phyloP scores from a whole-genome alignment of 2,329 filamentous ascomycete species.

The Epichloe festucae region DNA sequence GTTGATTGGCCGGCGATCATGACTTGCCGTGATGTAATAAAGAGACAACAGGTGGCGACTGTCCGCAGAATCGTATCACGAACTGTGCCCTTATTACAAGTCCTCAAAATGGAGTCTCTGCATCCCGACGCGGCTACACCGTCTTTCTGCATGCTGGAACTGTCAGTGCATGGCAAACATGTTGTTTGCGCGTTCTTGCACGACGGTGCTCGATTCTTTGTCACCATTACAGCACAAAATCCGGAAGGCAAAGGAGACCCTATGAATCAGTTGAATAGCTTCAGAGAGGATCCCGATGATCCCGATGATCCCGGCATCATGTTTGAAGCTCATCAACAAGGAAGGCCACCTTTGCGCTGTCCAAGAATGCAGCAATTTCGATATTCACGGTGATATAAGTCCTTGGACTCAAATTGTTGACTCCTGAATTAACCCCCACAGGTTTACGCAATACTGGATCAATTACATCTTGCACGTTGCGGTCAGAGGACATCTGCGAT shows the following conservation, averaged over 20 bases:
- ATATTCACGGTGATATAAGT: constrained; percentile 3
- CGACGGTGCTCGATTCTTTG: constrained; percentile 5
- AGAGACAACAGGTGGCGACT: no score
- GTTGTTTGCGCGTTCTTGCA: constrained; percentile 5
- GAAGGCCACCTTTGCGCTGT: constrained; percentile 1
- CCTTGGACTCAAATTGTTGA: constrained; percentile 6
- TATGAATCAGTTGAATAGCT: constrained; percentile 3
- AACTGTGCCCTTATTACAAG: no score
- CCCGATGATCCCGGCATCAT: constrained; percentile 3
- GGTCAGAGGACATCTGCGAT: no score
- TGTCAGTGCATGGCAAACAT: no score
- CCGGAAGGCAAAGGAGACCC: constrained; percentile 5
- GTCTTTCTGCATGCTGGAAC: no score
- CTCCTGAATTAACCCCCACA: background rate
- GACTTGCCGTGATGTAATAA: no score
- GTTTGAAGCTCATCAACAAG: constrained; percentile 5
- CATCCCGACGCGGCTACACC: no score
- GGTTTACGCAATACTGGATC: background rate
- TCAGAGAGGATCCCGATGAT: constrained; percentile 4
- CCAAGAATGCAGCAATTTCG: constrained; percentile 4
- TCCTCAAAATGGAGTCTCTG: no score
- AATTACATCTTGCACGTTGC: no score
- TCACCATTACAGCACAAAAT: constrained; percentile 5
- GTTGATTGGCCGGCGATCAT: background rate
- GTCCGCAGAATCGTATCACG: no score